Evolutionary conservation across 352 stramenopile genomes (phyloP), one percentile per base, ranked within the genome.

Genomic region (Nothophytophthora sp.): DNA sequence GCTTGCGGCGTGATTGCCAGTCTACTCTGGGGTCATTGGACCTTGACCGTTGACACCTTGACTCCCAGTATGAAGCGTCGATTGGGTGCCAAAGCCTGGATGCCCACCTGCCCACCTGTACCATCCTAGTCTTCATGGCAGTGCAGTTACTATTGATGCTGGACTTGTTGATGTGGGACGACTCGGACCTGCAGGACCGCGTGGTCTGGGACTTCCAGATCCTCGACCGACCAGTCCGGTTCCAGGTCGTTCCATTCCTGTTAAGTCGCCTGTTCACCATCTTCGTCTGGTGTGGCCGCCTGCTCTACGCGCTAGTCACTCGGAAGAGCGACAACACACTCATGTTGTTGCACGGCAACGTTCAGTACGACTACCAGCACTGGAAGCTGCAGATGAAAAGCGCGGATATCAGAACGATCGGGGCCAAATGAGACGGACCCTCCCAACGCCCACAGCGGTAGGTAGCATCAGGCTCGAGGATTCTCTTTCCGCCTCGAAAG

Each of bases 221-320:
- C 30, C 19, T 44, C 27, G 45, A 18, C 12, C n/a, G 13, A 4
- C 23, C 9, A 29, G 24, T 35, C 13, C 34, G 44, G 24, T 38
- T 53, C 19, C 45, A 25, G n/a, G 47, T 55, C 22, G 47, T 37
- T 1, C 47, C 36, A 1, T 53, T 53, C 27, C 12, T 53, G 10
- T 20, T 53, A 11, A 40, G 45, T 29, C 45, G 34, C 1, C 3
- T 44, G n/a, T 19, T 44, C 5, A 53, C 45, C 1, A 53, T 53
- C 28, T 19, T 45, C 15, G 24, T 53, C 1, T 53, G 45, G 33
- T 44, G 15, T 4, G 24, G 2, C n/a, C 34, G 34, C 6, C 23
- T 29, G 5, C 13, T 37, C 5, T 45, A 44, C 25, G 24, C 38
- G 1, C 15, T 27, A 5, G 23, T 53, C 11, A 38, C 24, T 12